Conservation (phyloP, 2,329 filamentous ascomycete species). For the Acrocalymma vagum region DNA sequence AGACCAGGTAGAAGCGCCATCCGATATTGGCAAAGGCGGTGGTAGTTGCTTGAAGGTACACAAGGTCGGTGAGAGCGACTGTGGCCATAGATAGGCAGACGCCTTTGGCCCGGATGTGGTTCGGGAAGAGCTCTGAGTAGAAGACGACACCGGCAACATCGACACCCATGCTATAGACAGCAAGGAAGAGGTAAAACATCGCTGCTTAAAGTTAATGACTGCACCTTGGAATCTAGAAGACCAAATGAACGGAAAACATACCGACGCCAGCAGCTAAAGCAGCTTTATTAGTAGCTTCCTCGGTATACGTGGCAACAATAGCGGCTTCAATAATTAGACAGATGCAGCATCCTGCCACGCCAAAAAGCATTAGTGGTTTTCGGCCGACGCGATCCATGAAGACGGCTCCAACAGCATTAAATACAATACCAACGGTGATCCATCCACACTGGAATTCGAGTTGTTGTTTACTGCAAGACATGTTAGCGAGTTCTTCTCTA, state of each 20-base stretch:
- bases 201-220: background rate
- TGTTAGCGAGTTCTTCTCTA: background rate
- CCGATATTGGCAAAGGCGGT: conserved; percentile 42
- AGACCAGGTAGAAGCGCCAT: conserved; percentile 42
- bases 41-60: conserved; percentile 37
- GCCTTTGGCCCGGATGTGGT: conserved; percentile 34
- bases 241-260: conserved; percentile 5
- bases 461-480: conserved; percentile 22
- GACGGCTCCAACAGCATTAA: conserved; percentile 24
- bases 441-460: conserved; percentile 33
- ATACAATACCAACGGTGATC: conserved; percentile 32
- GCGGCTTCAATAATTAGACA: conserved; percentile 33
- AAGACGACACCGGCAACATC: conserved; percentile 31
- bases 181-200: conserved; percentile 31
- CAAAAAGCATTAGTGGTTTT: conserved; percentile 28
- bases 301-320: conserved; percentile 30
- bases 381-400: conserved; percentile 27
- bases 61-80: conserved; percentile 48
- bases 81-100: conserved; percentile 29
- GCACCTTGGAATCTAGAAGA: background rate
- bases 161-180: conserved; percentile 29
- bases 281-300: conserved; percentile 30
- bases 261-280: conserved; percentile 28
- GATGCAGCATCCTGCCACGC: conserved; percentile 28
- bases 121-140: conserved; percentile 27